Evolutionary conservation across 768 basidiomycete species (phyloP).

Genomic region (Mycena filopes): DNA sequence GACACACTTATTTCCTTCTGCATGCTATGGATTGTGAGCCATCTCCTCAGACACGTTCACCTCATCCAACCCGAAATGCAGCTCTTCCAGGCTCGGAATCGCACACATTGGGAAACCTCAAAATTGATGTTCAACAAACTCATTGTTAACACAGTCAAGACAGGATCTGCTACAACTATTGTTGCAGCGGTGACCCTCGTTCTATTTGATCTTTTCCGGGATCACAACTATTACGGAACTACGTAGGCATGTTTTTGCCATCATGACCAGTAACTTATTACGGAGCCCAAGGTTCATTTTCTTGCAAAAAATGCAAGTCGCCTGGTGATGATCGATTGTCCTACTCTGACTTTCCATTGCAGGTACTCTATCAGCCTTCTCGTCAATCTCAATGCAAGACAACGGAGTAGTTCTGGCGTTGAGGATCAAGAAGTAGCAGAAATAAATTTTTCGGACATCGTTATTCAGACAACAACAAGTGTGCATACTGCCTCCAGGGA

Average conservation of each 20-base stretch:
- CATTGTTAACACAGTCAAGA: slow-evolving; percentile 7
- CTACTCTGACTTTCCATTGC: not conserved
- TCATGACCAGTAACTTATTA: not conserved
- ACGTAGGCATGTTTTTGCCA: not conserved
- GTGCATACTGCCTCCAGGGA: not conserved
- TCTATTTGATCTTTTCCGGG: not conserved
- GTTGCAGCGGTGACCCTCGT: not conserved
- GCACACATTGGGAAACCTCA: not conserved
- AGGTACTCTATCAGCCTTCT: slow-evolving; percentile 1
- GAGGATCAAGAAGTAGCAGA: not conserved
- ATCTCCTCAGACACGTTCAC: not conserved
- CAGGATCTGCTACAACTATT: slow-evolving; percentile 1
- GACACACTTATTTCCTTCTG: not conserved
- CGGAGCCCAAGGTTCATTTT: not conserved
- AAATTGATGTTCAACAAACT: slow-evolving; percentile 2
- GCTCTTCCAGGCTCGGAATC: not conserved
- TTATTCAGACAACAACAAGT: not conserved
- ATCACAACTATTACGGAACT: not conserved
- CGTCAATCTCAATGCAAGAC: not conserved
- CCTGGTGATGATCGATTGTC: not conserved
- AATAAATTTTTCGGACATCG: not conserved
- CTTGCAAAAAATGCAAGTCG: not conserved
- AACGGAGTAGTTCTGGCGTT: not conserved
- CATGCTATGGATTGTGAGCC: slow-evolving; percentile 8
- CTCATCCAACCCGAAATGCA: not conserved